A percentile compares a stretch with the other conserved stretches of the same genome.
These are phyloP conservation scores for Amaranthus palmeri DNA, from an alignment of 148 eudicot species.

Conservation along the genomic window DNA sequence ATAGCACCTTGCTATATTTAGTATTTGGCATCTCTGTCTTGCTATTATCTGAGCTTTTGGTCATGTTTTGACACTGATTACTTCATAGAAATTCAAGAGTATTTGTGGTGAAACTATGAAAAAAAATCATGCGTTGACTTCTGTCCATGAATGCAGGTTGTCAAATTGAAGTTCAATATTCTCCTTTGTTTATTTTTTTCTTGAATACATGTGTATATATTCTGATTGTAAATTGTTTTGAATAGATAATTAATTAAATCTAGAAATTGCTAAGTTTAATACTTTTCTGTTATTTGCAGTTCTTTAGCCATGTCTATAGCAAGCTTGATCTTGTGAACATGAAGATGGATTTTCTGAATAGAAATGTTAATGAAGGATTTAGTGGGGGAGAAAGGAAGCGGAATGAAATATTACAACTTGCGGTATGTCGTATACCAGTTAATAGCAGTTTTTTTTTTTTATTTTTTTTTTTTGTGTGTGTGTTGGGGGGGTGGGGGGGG, in stretches of 20 bases:
- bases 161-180: not conserved
- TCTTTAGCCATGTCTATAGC: slow-evolving; percentile 63
- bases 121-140: not conserved
- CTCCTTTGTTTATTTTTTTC: not conserved
- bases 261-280: not conserved
- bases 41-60: too few relatives aligned
- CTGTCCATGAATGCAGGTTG: not conserved
- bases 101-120: not conserved
- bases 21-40: too few relatives aligned
- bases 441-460: too few relatives aligned
- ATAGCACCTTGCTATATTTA: too few relatives aligned
- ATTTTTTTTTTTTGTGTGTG: not conserved
- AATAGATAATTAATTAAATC: too few relatives aligned
- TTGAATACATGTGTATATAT: not conserved
- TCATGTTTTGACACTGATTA: not conserved
- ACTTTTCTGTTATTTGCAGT: slow-evolving; percentile 44
- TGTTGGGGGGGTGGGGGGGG: too few relatives aligned
- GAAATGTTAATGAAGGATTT: slow-evolving; percentile 98
- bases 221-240: not conserved
- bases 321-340: slow-evolving; percentile 87
- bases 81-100: not conserved
- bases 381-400: slow-evolving; percentile 99
- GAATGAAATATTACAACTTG: slow-evolving; percentile 94
- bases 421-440: slow-evolving; percentile 42
- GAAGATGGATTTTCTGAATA: slow-evolving; percentile 82